Conservation (phyloP, 2,329 filamentous ascomycete genomes). For the Ustilaginoidea virens region DNA sequence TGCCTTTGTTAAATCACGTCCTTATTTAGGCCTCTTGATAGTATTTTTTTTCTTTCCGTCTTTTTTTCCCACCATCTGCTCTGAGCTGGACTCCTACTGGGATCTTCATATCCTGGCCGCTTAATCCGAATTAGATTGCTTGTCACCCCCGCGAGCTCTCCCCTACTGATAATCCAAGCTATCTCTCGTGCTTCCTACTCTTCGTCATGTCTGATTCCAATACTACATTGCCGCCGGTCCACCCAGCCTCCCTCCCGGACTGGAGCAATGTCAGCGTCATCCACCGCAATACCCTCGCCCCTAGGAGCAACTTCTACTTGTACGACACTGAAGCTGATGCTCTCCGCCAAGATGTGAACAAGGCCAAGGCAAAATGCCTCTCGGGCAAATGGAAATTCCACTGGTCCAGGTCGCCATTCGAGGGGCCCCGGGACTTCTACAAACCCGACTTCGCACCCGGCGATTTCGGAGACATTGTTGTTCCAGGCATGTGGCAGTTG, state of each 20-base stretch:
- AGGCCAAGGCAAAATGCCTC: conserved; percentile 25
- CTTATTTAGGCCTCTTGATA: too few species aligned
- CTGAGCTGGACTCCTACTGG: too few species aligned
- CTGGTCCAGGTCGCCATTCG: conserved; percentile 27
- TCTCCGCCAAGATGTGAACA: conserved; percentile 22
- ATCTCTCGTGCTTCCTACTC: background rate
- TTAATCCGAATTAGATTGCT: too few species aligned
- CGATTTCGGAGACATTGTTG: conserved; percentile 28
- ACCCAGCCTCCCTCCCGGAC: conserved; percentile 24
- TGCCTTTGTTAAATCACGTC: too few species aligned
- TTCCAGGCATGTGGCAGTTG: conserved; percentile 58
- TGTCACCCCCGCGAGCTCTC: too few species aligned
- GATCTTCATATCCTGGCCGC: too few species aligned
- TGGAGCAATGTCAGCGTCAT: conserved; percentile 46
- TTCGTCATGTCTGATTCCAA: background rate
- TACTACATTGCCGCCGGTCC: background rate
- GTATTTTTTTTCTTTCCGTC: too few species aligned
- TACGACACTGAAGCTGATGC: conserved; percentile 34
- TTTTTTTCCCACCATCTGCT: too few species aligned
- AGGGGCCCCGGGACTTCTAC: conserved; percentile 27
- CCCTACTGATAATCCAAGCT: too few species aligned
- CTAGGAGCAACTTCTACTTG: conserved; percentile 40
- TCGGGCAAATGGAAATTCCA: conserved; percentile 41
- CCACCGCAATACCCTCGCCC: conserved; percentile 42
- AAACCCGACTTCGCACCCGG: conserved; percentile 18